These are phyloP conservation scores for Epicoccum nigrum DNA, from an alignment of 2,329 filamentous ascomycete genomes.

Conservation along the genomic window DNA sequence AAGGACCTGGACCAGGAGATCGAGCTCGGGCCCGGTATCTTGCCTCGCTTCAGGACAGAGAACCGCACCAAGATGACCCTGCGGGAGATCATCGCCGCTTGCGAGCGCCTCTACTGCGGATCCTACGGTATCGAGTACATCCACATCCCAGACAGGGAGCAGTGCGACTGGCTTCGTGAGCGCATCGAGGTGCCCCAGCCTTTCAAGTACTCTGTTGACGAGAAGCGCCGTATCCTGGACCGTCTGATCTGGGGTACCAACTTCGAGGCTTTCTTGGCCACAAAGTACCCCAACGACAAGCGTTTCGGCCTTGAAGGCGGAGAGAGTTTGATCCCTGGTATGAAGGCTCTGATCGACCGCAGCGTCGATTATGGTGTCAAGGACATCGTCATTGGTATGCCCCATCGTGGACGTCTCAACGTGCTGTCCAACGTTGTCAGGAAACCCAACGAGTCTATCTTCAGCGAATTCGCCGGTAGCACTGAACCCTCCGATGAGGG, in stretches of 20 bases:
- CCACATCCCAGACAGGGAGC: conserved; percentile 95
- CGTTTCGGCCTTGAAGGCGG: conserved; percentile 98
- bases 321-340: conserved; percentile 94
- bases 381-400: conserved; percentile 99
- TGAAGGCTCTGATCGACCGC: conserved; percentile 98
- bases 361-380: conserved; percentile 98
- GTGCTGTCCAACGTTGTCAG: conserved; percentile 97
- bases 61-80: conserved; percentile 94
- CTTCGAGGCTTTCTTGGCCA: conserved; percentile 93
- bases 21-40: conserved; percentile 87
- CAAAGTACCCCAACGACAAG: conserved; percentile 99
- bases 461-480: conserved; percentile 94
- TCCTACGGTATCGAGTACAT: conserved; percentile 99
- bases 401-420: conserved; percentile 96
- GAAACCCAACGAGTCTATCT: conserved; percentile 99
- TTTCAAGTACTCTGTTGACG: conserved; percentile 97
- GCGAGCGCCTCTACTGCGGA: conserved; percentile 95
- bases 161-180: conserved; percentile 98
- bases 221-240: conserved; percentile 97
- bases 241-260: conserved; percentile 98
- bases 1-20: conserved; percentile 93
- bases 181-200: conserved; percentile 91
- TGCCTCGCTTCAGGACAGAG: conserved; percentile 90
- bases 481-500: conserved; percentile 90
- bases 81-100: conserved; percentile 89